phyloP scores from a whole-genome alignment of 768 basidiomycete species.

The Leucogyrophana mollusca region DNA sequence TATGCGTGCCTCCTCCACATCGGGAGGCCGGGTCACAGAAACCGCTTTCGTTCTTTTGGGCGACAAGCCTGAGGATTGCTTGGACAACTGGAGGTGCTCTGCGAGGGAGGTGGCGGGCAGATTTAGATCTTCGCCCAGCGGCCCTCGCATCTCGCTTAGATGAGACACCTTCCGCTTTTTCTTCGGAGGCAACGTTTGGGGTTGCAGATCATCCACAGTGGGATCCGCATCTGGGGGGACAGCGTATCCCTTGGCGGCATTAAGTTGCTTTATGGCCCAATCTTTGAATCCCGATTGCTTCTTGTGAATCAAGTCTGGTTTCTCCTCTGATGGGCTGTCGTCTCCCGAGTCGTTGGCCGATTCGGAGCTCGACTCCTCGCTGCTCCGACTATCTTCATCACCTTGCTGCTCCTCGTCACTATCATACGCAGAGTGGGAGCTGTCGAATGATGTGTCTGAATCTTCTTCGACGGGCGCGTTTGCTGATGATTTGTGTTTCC shows the following conservation, averaged over 20 bases:
- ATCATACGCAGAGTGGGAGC: constrained; percentile 75
- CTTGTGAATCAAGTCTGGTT: constrained; percentile 26
- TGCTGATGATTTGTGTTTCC: constrained; percentile 40
- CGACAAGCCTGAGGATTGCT: constrained; percentile 8
- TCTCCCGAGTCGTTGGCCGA: constrained; percentile 13
- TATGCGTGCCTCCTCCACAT: constrained; percentile 74
- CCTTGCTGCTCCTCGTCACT: constrained; percentile 25
- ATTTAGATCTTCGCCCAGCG: constrained; percentile 70
- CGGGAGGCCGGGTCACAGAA: constrained; percentile 58
- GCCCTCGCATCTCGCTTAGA: constrained; percentile 62
- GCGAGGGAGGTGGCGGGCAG: constrained; percentile 70
- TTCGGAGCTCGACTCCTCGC: constrained; percentile 13
- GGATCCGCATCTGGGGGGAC: constrained; percentile 37
- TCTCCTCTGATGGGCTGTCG: constrained; percentile 16
- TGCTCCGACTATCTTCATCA: constrained; percentile 15
- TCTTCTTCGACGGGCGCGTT: constrained; percentile 30
- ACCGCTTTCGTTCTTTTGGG: constrained; percentile 41
- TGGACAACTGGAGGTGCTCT: constrained; percentile 37
- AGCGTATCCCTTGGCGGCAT: constrained; percentile 42
- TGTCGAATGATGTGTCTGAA: constrained; percentile 70
- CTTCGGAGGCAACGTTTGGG: constrained; percentile 6
- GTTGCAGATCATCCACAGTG: constrained; percentile 14
- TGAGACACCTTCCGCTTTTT: constrained; percentile 50
- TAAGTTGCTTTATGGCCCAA: constrained; percentile 85
- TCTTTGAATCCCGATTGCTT: constrained; percentile 72